Evolutionary conservation across 1,284 basidiomycete genomes (phyloP).

Genomic region (Heliocybe sulcata): DNA sequence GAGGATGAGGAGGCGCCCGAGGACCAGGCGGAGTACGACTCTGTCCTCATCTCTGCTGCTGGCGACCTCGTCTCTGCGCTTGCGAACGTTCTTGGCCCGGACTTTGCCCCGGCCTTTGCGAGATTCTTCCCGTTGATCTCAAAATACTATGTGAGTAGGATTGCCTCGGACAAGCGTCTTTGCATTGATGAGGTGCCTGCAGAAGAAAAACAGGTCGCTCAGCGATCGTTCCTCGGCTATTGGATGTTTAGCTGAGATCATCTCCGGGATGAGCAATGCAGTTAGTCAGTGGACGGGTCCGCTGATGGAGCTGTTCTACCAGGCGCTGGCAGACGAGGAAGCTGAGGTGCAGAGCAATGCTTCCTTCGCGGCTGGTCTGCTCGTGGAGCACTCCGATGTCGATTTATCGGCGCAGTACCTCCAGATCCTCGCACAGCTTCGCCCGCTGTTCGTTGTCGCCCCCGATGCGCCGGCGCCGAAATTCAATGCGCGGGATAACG

Average conservation of each 20-base stretch:
- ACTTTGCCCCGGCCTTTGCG: constrained; percentile 82
- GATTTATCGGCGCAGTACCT: constrained; percentile 86
- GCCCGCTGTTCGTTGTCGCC: constrained; percentile 73
- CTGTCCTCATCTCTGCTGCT: constrained; percentile 90
- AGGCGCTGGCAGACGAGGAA: constrained; percentile 80
- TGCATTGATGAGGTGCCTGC: background rate
- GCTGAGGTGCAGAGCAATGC: constrained; percentile 94
- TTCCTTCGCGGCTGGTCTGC: constrained; percentile 89
- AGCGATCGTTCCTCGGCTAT: constrained; percentile 93
- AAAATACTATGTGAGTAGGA: constrained; percentile 81
- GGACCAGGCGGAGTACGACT: constrained; percentile 94
- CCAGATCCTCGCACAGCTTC: constrained; percentile 74
- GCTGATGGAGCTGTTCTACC: constrained; percentile 80
- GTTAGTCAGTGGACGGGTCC: constrained; percentile 84
- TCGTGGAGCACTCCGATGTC: constrained; percentile 82
- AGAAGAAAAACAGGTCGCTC: constrained; percentile 82
- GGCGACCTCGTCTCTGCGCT: constrained; percentile 92
- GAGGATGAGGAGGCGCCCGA: constrained; percentile 76
- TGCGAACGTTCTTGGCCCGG: constrained; percentile 78
- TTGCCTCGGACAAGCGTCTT: background rate
- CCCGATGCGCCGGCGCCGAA: constrained; percentile 54
- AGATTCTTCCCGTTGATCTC: constrained; percentile 87
- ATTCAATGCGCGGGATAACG: constrained; percentile 92
- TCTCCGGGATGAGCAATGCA: constrained; percentile 84
- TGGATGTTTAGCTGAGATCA: constrained; percentile 93